Evolutionary conservation across 768 basidiomycete genomes (phyloP), one percentile per base, ranked within the genome.

Genomic region (Dacryopinax primogenitus): DNA sequence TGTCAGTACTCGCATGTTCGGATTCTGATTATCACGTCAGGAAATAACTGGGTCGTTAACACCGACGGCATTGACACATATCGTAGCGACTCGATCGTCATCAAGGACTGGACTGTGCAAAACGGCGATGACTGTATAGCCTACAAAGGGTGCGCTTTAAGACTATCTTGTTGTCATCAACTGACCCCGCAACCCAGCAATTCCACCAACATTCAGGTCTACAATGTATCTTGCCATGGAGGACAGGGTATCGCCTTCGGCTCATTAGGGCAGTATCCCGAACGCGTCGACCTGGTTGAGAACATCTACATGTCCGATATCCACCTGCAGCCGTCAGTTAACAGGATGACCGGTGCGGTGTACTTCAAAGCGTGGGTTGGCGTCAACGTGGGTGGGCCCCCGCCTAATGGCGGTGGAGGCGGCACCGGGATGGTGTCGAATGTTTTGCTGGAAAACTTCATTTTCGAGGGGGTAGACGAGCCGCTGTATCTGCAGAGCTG

Each of bases 171-270:
- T 26, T 9, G 23, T 47, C 13, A 23, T 15, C n/a, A 13, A 47
- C 45, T 47, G 11, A 47, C n/a, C 12, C 23, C 9, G 13, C n/a
- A 26, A 11, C 9, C 36, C 45, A 47, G 76, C 9, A 79, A 79
- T 66, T 76, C 76, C 2, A 76, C 77, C 23, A 73, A 76, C 62
- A 78, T 78, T 32, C 70, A 76, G 58, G 75, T 76, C n/a, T 70
- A 75, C 34, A 76, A 79, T 67, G 74, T 73, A 16, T 71, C 72
- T 1, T 78, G 78, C 64, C 68, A 75, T 64, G 73, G 73, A 28
- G 77, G 77, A 2, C 73, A 73, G 1, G 78, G 78, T 41, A 74
- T 79, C 45, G 77, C 78, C 9, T 77, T 78, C 61, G 78, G 78
- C 33, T 71, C 71, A 13, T 76, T 77, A 41, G 76, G 76, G 28